Evolutionary conservation across 1,284 basidiomycete genomes (phyloP).

Genomic region (Phellinidium pouzarii): DNA sequence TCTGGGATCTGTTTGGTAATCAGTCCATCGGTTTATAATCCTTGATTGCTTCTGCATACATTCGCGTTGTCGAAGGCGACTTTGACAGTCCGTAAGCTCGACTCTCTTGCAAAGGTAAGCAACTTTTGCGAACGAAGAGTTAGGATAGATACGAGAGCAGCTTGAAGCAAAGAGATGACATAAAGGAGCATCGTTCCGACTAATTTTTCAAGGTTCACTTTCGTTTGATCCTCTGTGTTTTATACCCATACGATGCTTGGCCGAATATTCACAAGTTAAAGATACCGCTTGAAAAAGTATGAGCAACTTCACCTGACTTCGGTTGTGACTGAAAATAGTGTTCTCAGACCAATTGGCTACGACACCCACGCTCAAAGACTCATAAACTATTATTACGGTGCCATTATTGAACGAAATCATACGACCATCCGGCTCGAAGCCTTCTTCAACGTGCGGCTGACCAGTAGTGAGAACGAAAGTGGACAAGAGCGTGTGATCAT

Average conservation of each 20-base stretch:
- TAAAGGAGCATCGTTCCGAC: neutral
- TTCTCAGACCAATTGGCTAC: neutral
- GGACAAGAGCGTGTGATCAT: neutral
- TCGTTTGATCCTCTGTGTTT: neutral
- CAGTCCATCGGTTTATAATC: no score
- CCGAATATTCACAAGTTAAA: neutral
- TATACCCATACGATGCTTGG: neutral
- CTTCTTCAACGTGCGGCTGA: neutral
- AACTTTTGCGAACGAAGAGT: neutral
- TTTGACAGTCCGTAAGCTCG: constrained; percentile 4
- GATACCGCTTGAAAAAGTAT: neutral
- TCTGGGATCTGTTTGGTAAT: constrained; percentile 10
- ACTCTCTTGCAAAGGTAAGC: neutral
- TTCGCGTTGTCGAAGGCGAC: constrained; percentile 11
- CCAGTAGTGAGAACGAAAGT: neutral
- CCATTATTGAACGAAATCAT: neutral
- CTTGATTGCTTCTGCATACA: neutral
- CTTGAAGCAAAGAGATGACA: neutral
- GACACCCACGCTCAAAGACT: neutral
- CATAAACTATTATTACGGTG: neutral
- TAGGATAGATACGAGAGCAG: neutral
- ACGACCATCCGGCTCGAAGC: neutral
- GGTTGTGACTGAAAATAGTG: neutral
- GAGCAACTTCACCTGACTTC: neutral
- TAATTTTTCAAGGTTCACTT: neutral